Conservation (phyloP, 108 stramenopile genomes). For the Cyclotella cryptica region DNA sequence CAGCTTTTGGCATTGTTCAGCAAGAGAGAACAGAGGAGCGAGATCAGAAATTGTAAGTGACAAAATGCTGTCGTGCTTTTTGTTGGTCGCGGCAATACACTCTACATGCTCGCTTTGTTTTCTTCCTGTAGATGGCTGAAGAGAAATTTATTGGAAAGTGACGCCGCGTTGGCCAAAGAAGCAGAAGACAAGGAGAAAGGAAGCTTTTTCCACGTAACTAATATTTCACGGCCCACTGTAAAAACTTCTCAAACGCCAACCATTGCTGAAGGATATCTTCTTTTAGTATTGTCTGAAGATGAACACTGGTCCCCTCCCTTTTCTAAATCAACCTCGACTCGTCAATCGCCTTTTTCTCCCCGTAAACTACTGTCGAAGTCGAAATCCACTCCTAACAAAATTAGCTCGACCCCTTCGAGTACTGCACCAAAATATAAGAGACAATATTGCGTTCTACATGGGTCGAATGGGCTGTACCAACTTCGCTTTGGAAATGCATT, state of each 20-base stretch:
- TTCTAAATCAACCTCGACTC: constrained; percentile 11
- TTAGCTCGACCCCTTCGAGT: background rate
- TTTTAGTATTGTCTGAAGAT: constrained; percentile 28
- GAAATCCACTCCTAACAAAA: constrained; percentile 6
- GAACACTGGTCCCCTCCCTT: constrained; percentile 3
- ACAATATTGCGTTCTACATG: constrained; percentile 46
- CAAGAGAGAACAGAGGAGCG: constrained; percentile 54
- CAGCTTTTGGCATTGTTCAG: constrained; percentile 69
- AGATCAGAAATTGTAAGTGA: constrained; percentile 20
- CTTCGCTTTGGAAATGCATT: constrained; percentile 42
- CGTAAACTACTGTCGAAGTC: constrained; percentile 25
- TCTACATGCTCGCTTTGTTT: background rate
- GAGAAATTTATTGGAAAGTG: constrained; percentile 40
- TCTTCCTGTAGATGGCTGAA: constrained; percentile 11
- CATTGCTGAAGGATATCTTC: constrained; percentile 39
- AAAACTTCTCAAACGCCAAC: constrained; percentile 9
- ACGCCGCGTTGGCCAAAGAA: constrained; percentile 43
- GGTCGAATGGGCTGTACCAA: constrained; percentile 49
- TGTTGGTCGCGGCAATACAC: background rate
- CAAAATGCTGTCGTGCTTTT: background rate
- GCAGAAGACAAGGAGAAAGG: constrained; percentile 27
- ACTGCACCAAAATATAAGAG: constrained; percentile 18
- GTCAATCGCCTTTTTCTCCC: constrained; percentile 25
- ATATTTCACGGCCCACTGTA: background rate
- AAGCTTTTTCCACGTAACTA: background rate